Evolutionary conservation across 805 yeast genomes (phyloP).

Genomic region (Saturnispora serradocipensis): DNA sequence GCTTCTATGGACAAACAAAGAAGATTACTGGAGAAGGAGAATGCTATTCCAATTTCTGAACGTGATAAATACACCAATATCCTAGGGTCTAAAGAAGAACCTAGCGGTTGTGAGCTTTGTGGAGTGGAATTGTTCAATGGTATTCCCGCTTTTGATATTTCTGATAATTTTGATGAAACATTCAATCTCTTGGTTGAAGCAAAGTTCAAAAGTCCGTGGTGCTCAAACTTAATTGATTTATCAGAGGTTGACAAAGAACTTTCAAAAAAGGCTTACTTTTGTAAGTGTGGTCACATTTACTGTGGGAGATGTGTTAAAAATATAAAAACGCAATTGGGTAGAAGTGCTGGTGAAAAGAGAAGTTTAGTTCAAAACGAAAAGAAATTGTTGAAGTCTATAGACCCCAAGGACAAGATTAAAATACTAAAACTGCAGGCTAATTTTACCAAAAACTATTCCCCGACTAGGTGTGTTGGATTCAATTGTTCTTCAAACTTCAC

Average conservation of each 20-base stretch:
- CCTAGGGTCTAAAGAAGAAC: conserved; percentile 25
- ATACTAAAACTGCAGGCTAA: conserved; percentile 33
- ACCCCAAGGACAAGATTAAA: conserved; percentile 14
- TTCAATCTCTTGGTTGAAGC: conserved; percentile 22
- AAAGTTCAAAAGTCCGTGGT: conserved; percentile 53
- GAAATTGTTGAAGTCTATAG: conserved; percentile 9
- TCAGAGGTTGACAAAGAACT: conserved; percentile 48
- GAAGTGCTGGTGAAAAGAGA: conserved; percentile 10
- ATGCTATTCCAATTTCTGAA: conserved; percentile 8
- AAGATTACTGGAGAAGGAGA: conserved; percentile 16
- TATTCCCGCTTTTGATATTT: conserved; percentile 36
- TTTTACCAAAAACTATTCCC: conserved; percentile 34
- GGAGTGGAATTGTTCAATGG: conserved; percentile 70
- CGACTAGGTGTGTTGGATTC: conserved; percentile 46
- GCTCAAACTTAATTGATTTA: conserved; percentile 35
- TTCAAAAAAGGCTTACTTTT: conserved; percentile 55
- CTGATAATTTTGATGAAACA: conserved; percentile 8
- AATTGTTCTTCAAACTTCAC: conserved; percentile 39
- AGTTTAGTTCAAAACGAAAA: conserved; percentile 16
- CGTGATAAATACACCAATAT: conserved; percentile 19
- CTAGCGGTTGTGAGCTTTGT: conserved; percentile 52
- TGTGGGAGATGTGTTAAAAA: conserved; percentile 79
- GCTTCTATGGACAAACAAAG: conserved; percentile 5
- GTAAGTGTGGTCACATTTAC: conserved; percentile 74
- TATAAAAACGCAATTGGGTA: conserved; percentile 31